Percentiles rank a stretch among this genome's conserved stretches.
Evolutionary conservation across 768 basidiomycete species (phyloP).

Genomic region (Termitomyces sp.): DNA sequence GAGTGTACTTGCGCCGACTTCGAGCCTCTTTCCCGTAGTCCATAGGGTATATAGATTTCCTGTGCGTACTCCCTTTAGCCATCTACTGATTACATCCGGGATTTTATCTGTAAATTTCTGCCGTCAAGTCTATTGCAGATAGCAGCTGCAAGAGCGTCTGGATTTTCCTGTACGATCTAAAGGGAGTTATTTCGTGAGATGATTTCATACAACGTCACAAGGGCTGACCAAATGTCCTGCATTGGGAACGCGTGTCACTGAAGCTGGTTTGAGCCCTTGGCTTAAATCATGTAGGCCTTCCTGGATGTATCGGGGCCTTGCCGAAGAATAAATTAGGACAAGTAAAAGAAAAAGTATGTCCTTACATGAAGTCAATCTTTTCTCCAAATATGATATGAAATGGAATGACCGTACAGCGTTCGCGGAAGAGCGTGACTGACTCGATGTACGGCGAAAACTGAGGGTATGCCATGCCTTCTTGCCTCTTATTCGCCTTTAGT

Average conservation of each 20-base stretch:
- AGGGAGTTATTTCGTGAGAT: background rate
- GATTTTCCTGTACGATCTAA: slow-evolving; percentile 25
- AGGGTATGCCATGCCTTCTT: slow-evolving; percentile 15
- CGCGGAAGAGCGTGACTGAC: slow-evolving; percentile 8
- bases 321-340: background rate
- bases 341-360: background rate
- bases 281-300: slow-evolving; percentile 17
- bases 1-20: background rate
- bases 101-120: background rate
- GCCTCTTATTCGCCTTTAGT: slow-evolving; percentile 9
- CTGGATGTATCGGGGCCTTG: slow-evolving; percentile 20
- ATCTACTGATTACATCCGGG: slow-evolving; percentile 8
- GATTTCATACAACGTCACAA: background rate
- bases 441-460: slow-evolving; percentile 14
- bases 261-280: slow-evolving; percentile 19
- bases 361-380: slow-evolving; percentile 17
- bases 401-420: slow-evolving; percentile 10
- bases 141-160: slow-evolving; percentile 19
- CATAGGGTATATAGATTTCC: background rate
- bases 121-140: slow-evolving; percentile 17
- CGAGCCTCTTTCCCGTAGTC: background rate
- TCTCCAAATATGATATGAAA: slow-evolving; percentile 15
- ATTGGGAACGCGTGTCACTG: slow-evolving; percentile 17
- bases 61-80: background rate
- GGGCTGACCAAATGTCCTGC: slow-evolving; percentile 24